phyloP scores from a whole-genome alignment of 805 yeast species.

The Saccharomycopsis lassenensis region DNA sequence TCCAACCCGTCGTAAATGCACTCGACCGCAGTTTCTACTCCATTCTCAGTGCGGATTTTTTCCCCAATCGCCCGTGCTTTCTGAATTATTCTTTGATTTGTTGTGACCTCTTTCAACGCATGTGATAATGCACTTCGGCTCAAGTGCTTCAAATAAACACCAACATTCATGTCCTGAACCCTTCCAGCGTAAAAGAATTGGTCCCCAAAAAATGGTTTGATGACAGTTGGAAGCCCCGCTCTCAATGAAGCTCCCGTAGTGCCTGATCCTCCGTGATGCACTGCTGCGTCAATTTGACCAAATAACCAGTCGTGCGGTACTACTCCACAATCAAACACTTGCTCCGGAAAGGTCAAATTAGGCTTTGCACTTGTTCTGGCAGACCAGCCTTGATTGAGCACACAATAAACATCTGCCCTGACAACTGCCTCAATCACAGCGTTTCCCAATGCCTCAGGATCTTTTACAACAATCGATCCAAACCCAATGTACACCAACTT shows the following conservation, averaged over 20 bases:
- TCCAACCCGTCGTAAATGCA: slow-evolving; percentile 70
- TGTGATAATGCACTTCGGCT: slow-evolving; percentile 50
- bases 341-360: slow-evolving; percentile 46
- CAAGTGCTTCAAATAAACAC: slow-evolving; percentile 57
- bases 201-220: slow-evolving; percentile 94
- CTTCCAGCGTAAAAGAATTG: slow-evolving; percentile 86
- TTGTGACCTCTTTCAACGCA: slow-evolving; percentile 60
- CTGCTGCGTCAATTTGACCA: slow-evolving; percentile 82
- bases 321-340: slow-evolving; percentile 57
- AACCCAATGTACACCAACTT: slow-evolving; percentile 87
- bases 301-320: slow-evolving; percentile 94
- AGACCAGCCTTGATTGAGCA: slow-evolving; percentile 92
- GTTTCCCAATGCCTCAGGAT: slow-evolving; percentile 66
- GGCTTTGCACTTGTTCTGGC: slow-evolving; percentile 40
- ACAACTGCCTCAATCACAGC: slow-evolving; percentile 72
- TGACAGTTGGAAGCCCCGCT: slow-evolving; percentile 79
- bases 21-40: slow-evolving; percentile 67
- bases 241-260: slow-evolving; percentile 88
- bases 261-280: slow-evolving; percentile 96
- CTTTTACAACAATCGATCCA: slow-evolving; percentile 86
- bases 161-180: slow-evolving; percentile 83
- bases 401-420: slow-evolving; percentile 75
- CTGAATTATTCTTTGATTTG: slow-evolving; percentile 52
- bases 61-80: slow-evolving; percentile 57
- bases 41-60: slow-evolving; percentile 61